Evolutionary conservation across 768 basidiomycete genomes (phyloP), one percentile per base, ranked within the genome.

Genomic region (Epithele typhae): DNA sequence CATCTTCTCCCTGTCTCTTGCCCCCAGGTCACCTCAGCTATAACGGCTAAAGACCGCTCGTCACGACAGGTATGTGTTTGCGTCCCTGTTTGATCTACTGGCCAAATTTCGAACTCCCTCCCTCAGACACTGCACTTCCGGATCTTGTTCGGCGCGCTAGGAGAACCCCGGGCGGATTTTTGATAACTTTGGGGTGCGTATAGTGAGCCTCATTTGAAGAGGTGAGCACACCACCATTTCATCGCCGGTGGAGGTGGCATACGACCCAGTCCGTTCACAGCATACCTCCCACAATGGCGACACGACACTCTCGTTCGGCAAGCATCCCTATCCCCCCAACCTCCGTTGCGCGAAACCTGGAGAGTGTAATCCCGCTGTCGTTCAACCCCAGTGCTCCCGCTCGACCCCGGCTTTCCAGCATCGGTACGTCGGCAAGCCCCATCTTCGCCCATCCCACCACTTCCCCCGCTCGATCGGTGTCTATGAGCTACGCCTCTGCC

Each of bases 281-380:
- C 12, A 39, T 21, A 10, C 10, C 23, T 24, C 19, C 43, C n/a
- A 45, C 32, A 11, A 81, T 78, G 75, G 69, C 73, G 25, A 63
- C 65, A 12, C 69, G 83, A 47, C 75, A 77, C 35, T 69, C 78
- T 11, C 77, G 84, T 59, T 79, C 83, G 0, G 71, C 82, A 19
- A 86, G 77, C 59, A 83, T 87, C 59, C 81, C 84, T 33, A 78
- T 84, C 47, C 79, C 79, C n/a, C 71, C 75, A 43, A 72, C 63
- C 74, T 18, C 67, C 69, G 5, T 78, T 32, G 63, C 73, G 54
- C 73, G 81, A 48, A 79, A 79, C 51, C 77, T 87, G 45, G 85
- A 86, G 60, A 75, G 75, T 40, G 72, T 78, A 37, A 79, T 87
- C 24, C 71, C 79, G n/a, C 77, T 84, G 50, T 81, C 83, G 8